These are phyloP conservation scores for Paraphoma sp. DNA, from an alignment of 2,329 filamentous ascomycete species.

Conservation along the genomic window DNA sequence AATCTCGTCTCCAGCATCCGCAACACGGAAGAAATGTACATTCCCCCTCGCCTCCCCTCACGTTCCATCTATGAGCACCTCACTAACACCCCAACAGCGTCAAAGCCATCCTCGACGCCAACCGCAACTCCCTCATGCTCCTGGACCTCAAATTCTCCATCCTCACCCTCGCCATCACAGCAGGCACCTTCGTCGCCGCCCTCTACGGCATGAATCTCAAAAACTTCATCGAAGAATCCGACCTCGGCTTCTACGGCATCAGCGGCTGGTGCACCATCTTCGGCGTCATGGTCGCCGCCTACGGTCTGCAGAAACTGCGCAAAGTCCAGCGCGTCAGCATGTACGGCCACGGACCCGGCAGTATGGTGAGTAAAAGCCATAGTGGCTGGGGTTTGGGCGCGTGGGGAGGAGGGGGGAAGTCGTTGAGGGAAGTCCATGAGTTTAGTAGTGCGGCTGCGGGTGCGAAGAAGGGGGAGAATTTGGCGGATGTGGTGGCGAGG, in stretches of 20 bases:
- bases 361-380: slow-evolving; percentile 19
- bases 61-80: no score
- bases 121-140: slow-evolving; percentile 97
- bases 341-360: slow-evolving; percentile 62
- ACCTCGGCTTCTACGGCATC: slow-evolving; percentile 82
- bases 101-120: slow-evolving; percentile 95
- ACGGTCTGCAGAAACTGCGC: slow-evolving; percentile 82
- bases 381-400: slow-evolving; percentile 34
- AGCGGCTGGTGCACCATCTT: slow-evolving; percentile 73
- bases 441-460: slow-evolving; percentile 8
- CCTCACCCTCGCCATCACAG: slow-evolving; percentile 89
- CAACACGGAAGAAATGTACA: slow-evolving; percentile 98
- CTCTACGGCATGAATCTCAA: slow-evolving; percentile 99
- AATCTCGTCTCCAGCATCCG: slow-evolving; percentile 94
- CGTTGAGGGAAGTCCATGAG: slow-evolving; percentile 20
- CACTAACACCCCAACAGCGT: slow-evolving; percentile 63
- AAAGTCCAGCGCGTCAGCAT: slow-evolving; percentile 89
- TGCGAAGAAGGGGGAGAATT: slow-evolving; percentile 26
- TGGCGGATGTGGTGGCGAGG: slow-evolving; percentile 34
- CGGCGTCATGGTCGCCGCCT: slow-evolving; percentile 79
- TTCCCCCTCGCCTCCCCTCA: slow-evolving; percentile 11
- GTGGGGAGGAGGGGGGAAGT: slow-evolving; percentile 38
- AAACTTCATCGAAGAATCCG: slow-evolving; percentile 95
- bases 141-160: slow-evolving; percentile 96
- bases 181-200: slow-evolving; percentile 94